Percentiles rank a stretch among this genome's conserved stretches.
Evolutionary conservation across 129 eudicot genomes (phyloP).

Genomic region (sunflower (Helianthus annuus)): HanXRQr2.0-SUNRISE NC_035443.2:26391885-26392384

Average conservation of each 20-base stretch:
- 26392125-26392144: slow-evolving; percentile 31
- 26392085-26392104: slow-evolving; percentile 29
- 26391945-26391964: slow-evolving; percentile 16
- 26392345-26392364: slow-evolving; percentile 32
- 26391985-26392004: slow-evolving; percentile 37
- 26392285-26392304: slow-evolving; percentile 38
- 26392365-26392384: slow-evolving; percentile 37
- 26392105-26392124: slow-evolving; percentile 34
- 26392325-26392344: slow-evolving; percentile 28
- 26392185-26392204: slow-evolving; percentile 23
- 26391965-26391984: slow-evolving; percentile 28
- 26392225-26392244: slow-evolving; percentile 37
- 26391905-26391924: slow-evolving; percentile 11
- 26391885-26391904: slow-evolving; percentile 18
- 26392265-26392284: slow-evolving; percentile 26
- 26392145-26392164: slow-evolving; percentile 23
- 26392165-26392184: slow-evolving; percentile 37
- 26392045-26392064: slow-evolving; percentile 37
- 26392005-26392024: slow-evolving; percentile 37
- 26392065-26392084: slow-evolving; percentile 22
- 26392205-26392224: slow-evolving; percentile 37
- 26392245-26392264: slow-evolving; percentile 32
- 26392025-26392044: slow-evolving; percentile 21
- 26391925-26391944: slow-evolving; percentile 26
- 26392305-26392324: slow-evolving; percentile 43